A percentile compares a stretch with the other conserved stretches of the same genome.
Evolutionary conservation across 495 filamentous ascomycete species (phyloP).

Genomic region (Platismatia glauca): DNA sequence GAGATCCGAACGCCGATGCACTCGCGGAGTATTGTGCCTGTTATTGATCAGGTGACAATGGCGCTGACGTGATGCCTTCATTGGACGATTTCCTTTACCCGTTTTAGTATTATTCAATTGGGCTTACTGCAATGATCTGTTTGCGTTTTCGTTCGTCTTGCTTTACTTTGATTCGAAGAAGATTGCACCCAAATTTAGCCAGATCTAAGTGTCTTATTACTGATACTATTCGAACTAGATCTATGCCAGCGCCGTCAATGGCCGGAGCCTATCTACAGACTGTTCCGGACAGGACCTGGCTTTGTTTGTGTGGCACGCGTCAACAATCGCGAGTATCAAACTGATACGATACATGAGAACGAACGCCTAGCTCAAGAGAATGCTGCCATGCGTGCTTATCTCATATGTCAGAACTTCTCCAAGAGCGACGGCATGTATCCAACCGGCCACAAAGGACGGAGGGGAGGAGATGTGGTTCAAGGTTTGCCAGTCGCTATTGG

Average conservation of each 20-base stretch:
- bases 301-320: constrained; percentile 88
- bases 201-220: not conserved
- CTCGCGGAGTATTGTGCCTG: not conserved
- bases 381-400: constrained; percentile 92
- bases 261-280: constrained; percentile 86
- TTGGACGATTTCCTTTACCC: not conserved
- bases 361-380: constrained; percentile 82
- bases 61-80: not conserved
- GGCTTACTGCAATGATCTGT: not conserved
- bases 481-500: constrained; percentile 72
- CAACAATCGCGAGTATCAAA: constrained; percentile 94
- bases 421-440: constrained; percentile 92
- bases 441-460: constrained; percentile 52
- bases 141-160: not conserved
- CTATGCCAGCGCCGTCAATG: constrained; percentile 93
- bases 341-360: constrained; percentile 72
- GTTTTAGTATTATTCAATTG: not conserved
- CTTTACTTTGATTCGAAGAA: not conserved
- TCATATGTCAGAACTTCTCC: constrained; percentile 97
- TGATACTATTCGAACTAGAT: constrained; percentile 47
- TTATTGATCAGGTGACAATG: not conserved
- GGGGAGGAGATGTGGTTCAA: constrained; percentile 61
- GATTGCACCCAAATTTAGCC: not conserved
- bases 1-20: not conserved
- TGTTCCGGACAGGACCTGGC: constrained; percentile 56